Percentiles rank a stretch among this genome's conserved stretches.
phyloP scores from a whole-genome alignment of 1,284 basidiomycete genomes.

The Pseudozyma sp. region DNA sequence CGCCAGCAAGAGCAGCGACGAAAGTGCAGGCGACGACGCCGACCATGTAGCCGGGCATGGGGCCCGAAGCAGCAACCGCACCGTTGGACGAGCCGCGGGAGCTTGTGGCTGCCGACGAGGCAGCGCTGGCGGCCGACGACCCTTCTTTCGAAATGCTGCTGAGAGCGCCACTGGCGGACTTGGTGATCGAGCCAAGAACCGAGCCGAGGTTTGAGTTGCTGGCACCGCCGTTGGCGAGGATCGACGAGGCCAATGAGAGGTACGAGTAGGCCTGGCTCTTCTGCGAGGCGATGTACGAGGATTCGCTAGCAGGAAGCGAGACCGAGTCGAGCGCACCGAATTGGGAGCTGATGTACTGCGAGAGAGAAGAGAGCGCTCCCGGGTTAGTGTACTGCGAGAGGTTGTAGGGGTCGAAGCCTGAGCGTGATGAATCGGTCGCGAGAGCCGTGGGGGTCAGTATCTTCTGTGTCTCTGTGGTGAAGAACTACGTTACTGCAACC shows the following conservation, averaged over 20 bases:
- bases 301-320: slow-evolving; percentile 18
- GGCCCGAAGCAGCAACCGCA: slow-evolving; percentile 9
- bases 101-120: slow-evolving; percentile 13
- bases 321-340: slow-evolving; percentile 13
- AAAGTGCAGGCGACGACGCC: slow-evolving; percentile 27
- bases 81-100: slow-evolving; percentile 9
- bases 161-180: slow-evolving; percentile 2
- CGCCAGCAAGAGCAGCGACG: slow-evolving; percentile 32
- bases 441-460: background rate
- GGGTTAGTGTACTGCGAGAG: slow-evolving; percentile 37
- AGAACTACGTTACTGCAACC: background rate
- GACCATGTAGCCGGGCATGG: slow-evolving; percentile 12
- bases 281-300: slow-evolving; percentile 18
- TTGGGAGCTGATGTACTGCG: slow-evolving; percentile 20
- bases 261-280: slow-evolving; percentile 33
- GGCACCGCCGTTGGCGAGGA: slow-evolving; percentile 25
- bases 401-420: slow-evolving; percentile 43
- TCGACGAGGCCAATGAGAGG: slow-evolving; percentile 37
- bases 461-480: background rate
- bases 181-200: slow-evolving; percentile 14
- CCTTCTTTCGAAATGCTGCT: slow-evolving; percentile 1
- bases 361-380: slow-evolving; percentile 29
- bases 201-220: slow-evolving; percentile 22
- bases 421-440: too few species aligned
- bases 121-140: background rate